Evolutionary conservation across 129 eudicot species (phyloP).

Genomic region (Tagetes patula): DNA sequence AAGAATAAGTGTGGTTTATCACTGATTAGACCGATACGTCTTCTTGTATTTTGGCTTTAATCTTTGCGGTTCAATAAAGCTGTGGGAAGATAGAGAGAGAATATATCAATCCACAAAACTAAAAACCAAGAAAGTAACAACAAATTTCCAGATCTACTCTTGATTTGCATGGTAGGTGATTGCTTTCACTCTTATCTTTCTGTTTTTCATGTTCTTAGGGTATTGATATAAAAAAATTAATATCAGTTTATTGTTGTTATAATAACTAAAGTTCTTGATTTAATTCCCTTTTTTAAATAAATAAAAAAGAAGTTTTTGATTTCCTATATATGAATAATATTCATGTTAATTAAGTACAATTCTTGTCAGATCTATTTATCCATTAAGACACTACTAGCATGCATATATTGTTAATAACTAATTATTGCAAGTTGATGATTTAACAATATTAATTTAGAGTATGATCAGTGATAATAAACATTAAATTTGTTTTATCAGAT

Average conservation of each 20-base stretch:
- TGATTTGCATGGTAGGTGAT: conserved; percentile 25
- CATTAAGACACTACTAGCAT: background rate
- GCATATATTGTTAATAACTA: background rate
- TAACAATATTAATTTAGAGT: background rate
- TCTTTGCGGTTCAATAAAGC: conserved; percentile 90
- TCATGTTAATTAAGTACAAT: conserved; percentile 4
- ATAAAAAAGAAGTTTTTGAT: background rate
- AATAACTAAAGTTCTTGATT: conserved; percentile 4
- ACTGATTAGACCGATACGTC: too few species aligned
- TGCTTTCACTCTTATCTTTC: conserved; percentile 5
- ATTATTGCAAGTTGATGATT: background rate
- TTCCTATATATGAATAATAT: background rate
- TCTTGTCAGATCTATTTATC: conserved; percentile 15
- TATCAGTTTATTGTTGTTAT: background rate
- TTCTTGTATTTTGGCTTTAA: conserved; percentile 15
- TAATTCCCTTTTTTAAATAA: background rate
- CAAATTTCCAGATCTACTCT: conserved; percentile 18
- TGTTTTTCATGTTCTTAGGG: conserved; percentile 11
- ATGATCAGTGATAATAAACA: too few species aligned
- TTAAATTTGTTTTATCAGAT: too few species aligned
- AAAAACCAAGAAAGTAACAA: conserved; percentile 8
- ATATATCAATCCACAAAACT: conserved; percentile 35
- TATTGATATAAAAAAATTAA: background rate
- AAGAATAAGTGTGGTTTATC: too few species aligned
- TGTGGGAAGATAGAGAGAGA: conserved; percentile 89